These are phyloP conservation scores for Mycena belliarum DNA, from an alignment of 768 basidiomycete species.

Conservation along the genomic window DNA sequence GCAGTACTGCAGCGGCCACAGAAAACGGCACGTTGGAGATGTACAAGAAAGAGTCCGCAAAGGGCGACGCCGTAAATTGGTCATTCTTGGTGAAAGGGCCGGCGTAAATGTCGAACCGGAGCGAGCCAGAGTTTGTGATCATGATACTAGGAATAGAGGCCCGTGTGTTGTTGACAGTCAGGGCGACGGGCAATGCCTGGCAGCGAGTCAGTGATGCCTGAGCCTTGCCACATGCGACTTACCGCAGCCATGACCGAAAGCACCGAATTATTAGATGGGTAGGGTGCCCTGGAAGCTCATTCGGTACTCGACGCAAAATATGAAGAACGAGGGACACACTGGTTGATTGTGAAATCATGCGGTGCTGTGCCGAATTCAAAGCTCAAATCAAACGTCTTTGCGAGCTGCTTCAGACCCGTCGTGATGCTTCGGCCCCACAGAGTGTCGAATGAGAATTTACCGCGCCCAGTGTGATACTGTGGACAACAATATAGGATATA, in stretches of 20 bases:
- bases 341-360: slow-evolving; percentile 67
- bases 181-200: slow-evolving; percentile 55
- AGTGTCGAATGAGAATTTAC: slow-evolving; percentile 65
- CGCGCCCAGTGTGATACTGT: slow-evolving; percentile 65
- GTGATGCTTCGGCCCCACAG: slow-evolving; percentile 52
- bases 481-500: slow-evolving; percentile 6
- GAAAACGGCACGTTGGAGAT: slow-evolving; percentile 54
- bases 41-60: slow-evolving; percentile 62
- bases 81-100: slow-evolving; percentile 82
- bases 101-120: slow-evolving; percentile 66
- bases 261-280: slow-evolving; percentile 59
- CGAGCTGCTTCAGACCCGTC: slow-evolving; percentile 51
- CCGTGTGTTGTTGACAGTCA: slow-evolving; percentile 65
- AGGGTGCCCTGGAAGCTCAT: slow-evolving; percentile 49
- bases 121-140: slow-evolving; percentile 62
- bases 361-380: slow-evolving; percentile 73
- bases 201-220: too few relatives aligned
- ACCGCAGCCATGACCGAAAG: slow-evolving; percentile 50
- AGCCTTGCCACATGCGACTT: too few relatives aligned
- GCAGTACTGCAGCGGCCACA: slow-evolving; percentile 55
- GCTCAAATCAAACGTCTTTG: slow-evolving; percentile 60
- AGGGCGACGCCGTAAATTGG: slow-evolving; percentile 75
- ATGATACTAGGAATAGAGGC: slow-evolving; percentile 61
- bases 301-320: not conserved
- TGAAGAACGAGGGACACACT: slow-evolving; percentile 39